These are phyloP conservation scores for Aspergillus piperis DNA, from an alignment of 2,329 filamentous ascomycete genomes.

Conservation along the genomic window DNA sequence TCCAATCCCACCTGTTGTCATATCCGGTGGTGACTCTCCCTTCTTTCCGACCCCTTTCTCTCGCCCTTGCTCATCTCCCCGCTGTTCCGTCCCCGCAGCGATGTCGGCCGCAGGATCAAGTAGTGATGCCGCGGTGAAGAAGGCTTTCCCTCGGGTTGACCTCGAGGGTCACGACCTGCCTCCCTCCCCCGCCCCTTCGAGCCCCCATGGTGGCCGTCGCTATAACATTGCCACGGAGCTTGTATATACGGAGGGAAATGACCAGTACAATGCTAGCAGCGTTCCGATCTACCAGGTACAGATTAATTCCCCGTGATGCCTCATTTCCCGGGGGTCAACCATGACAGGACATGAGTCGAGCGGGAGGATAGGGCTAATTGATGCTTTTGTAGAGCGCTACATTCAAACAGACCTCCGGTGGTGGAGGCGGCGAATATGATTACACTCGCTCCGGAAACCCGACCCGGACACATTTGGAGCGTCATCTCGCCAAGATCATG, in stretches of 20 bases:
- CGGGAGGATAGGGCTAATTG: not conserved
- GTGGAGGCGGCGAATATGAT: slow-evolving; percentile 87
- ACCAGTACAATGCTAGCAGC: slow-evolving; percentile 96
- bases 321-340: not conserved
- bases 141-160: slow-evolving; percentile 66
- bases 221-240: slow-evolving; percentile 95
- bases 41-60: not conserved
- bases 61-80: slow-evolving; percentile 20
- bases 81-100: slow-evolving; percentile 36
- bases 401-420: slow-evolving; percentile 87
- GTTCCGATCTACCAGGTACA: slow-evolving; percentile 88
- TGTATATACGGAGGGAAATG: slow-evolving; percentile 92
- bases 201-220: slow-evolving; percentile 78
- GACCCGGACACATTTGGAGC: slow-evolving; percentile 91
- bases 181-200: slow-evolving; percentile 90
- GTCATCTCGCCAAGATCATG: slow-evolving; percentile 99
- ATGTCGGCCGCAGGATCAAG: slow-evolving; percentile 42
- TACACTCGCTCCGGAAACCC: slow-evolving; percentile 98
- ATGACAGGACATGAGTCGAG: not conserved
- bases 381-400: slow-evolving; percentile 69
- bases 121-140: slow-evolving; percentile 41
- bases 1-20: not conserved
- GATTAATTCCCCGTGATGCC: not conserved
- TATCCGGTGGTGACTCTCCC: not conserved
- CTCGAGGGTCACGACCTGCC: slow-evolving; percentile 82